Evolutionary conservation across 2,329 filamentous ascomycete genomes (phyloP), one percentile per base, ranked within the genome.

Genomic region (Alternaria sp.): DNA sequence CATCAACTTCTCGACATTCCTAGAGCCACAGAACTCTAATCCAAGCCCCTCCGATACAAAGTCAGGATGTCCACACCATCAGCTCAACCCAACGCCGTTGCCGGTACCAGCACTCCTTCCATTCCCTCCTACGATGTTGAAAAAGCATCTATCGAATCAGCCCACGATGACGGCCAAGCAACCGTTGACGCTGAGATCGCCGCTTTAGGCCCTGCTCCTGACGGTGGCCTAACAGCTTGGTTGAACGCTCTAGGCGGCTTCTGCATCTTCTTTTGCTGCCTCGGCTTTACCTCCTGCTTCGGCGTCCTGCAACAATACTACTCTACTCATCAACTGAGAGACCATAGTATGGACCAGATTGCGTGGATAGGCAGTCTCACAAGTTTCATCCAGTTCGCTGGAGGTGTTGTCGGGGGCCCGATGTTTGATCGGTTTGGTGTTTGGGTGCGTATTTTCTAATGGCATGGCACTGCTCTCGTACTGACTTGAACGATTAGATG

Each of bases 321-420:
- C 65, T 67, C 78, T 25, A 73, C 66, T 0, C 77, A 83, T 60
- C 79, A 81, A 45, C 71, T 85, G 1, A 61, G 26, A 62, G 65
- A 68, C 57, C 28, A 69, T 28, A 19, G 17, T 8, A 46, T 78
- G 6, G 77, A 77, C 15, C 77, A 74, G 1, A 77, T 84, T 45
- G 69, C 81, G 2, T 84, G 82, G 82, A 84, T 84, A 49, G 78
- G 81, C 1, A 81, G 81, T 0, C 36, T 75, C 11, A 72, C 81
- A 32, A 68, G 72, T 1, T 83, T 82, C 61, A 75, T 83, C 61
- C 81, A 89, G 79, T 84, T 86, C 71, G 80, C 73, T 23, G 58
- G 83, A 65, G 88, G 89, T 0, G 85, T 86, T 0, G 66, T 91
- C 12, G 83, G 88, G 25, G 89, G 89, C 1, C 86, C 85, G 19